Conservation (phyloP, 768 basidiomycete genomes). For the Pleurotus salmoneostramineus region DNA sequence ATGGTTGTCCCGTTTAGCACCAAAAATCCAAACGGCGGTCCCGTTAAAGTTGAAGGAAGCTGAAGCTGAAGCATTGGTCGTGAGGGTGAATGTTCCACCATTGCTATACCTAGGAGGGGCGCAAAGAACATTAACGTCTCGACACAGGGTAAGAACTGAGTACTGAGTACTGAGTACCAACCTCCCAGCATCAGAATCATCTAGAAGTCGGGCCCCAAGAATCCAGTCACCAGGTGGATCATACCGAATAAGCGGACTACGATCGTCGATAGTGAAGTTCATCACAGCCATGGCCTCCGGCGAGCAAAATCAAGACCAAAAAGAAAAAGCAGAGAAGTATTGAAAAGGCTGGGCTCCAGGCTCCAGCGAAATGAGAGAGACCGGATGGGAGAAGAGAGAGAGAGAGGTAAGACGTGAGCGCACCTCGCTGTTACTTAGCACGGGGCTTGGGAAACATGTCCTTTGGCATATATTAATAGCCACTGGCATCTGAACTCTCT, state of each 20-base stretch:
- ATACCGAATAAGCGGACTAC: conserved; percentile 4
- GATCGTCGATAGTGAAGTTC: conserved; percentile 8
- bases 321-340: too few species aligned
- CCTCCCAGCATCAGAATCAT: not conserved
- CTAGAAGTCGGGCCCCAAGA: not conserved
- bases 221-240: not conserved
- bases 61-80: not conserved
- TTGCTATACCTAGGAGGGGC: not conserved
- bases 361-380: too few species aligned
- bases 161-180: too few species aligned
- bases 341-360: too few species aligned
- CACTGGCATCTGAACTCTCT: too few species aligned
- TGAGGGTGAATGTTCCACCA: conserved; percentile 3
- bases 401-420: not conserved
- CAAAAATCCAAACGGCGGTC: conserved; percentile 1
- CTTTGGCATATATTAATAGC: too few species aligned
- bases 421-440: not conserved
- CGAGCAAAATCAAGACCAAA: not conserved
- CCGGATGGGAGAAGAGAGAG: not conserved
- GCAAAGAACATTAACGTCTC: not conserved
- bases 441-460: too few species aligned
- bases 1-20: not conserved
- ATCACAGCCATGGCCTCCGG: conserved; percentile 3
- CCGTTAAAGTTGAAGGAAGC: conserved; percentile 8
- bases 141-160: too few species aligned